phyloP scores from a whole-genome alignment of 2,329 filamentous ascomycete genomes.

The Monilinia fructicola region DNA sequence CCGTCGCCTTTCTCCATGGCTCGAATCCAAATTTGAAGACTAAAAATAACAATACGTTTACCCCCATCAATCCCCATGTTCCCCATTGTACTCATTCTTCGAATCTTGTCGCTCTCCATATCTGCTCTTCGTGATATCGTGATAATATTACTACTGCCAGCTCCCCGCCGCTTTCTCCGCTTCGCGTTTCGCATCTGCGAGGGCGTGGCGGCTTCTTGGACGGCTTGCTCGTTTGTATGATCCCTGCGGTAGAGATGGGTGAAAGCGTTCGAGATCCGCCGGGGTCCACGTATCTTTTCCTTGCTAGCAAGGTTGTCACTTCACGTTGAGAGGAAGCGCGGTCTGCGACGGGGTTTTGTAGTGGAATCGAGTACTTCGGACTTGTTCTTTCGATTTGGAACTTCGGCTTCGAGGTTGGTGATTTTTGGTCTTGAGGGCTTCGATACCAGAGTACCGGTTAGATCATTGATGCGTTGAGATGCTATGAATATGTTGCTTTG shows the following conservation, averaged over 20 bases:
- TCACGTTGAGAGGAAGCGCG: conserved; percentile 91
- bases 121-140: conserved; percentile 97
- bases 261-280: conserved; percentile 89
- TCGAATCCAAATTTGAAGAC: conserved; percentile 86
- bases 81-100: conserved; percentile 95
- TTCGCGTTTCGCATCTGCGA: conserved; percentile 74
- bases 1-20: conserved; percentile 79
- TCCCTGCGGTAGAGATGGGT: conserved; percentile 88
- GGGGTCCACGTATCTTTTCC: conserved; percentile 90
- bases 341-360: conserved; percentile 80
- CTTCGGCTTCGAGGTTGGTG: conserved; percentile 59
- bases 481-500: conserved; percentile 83
- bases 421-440: conserved; percentile 78
- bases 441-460: conserved; percentile 92
- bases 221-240: conserved; percentile 87
- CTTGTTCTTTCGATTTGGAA: conserved; percentile 61
- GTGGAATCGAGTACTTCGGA: conserved; percentile 68
- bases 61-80: conserved; percentile 95
- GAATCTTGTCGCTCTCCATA: conserved; percentile 98
- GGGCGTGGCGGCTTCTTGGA: conserved; percentile 67
- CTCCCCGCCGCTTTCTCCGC: conserved; percentile 73
- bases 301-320: conserved; percentile 87
- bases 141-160: conserved; percentile 83
- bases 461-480: conserved; percentile 84
- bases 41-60: conserved; percentile 88